A percentile compares a stretch with the other conserved stretches of the same genome.
Conservation (phyloP, 116 monocot species). For the Cymodocea nodosa region DNA sequence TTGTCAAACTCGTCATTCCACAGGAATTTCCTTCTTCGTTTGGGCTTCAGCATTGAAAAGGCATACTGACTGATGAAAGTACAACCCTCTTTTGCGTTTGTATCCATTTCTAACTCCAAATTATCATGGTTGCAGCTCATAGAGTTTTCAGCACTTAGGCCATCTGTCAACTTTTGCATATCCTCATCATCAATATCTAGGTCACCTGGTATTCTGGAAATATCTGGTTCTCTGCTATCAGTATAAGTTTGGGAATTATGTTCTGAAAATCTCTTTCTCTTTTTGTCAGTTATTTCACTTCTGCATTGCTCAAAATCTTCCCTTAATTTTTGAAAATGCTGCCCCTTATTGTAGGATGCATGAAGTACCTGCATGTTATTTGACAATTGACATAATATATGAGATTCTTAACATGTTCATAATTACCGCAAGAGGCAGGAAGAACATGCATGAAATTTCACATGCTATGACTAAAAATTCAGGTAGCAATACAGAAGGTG, state of each 20-base stretch:
- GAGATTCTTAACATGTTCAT: not conserved
- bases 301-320: constrained; percentile 5
- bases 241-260: constrained; percentile 1
- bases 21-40: constrained; percentile 28
- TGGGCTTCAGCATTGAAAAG: constrained; percentile 24
- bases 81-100: constrained; percentile 14
- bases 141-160: constrained; percentile 4
- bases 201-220: not conserved
- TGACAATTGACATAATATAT: not conserved
- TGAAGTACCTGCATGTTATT: constrained; percentile 53
- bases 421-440: not conserved
- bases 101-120: constrained; percentile 12
- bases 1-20: constrained; percentile 74
- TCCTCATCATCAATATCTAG: constrained; percentile 10
- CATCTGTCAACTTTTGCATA: not conserved
- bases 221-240: constrained; percentile 5
- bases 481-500: too few species aligned
- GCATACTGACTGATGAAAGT: constrained; percentile 30
- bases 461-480: too few species aligned
- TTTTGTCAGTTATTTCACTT: constrained; percentile 10
- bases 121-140: constrained; percentile 5
- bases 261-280: constrained; percentile 32
- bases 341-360: constrained; percentile 40
- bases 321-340: not conserved
- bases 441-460: too few species aligned